Conservation (phyloP, 371 early-diverging fungal genomes). For the Saksenaea vasiformis region DNA sequence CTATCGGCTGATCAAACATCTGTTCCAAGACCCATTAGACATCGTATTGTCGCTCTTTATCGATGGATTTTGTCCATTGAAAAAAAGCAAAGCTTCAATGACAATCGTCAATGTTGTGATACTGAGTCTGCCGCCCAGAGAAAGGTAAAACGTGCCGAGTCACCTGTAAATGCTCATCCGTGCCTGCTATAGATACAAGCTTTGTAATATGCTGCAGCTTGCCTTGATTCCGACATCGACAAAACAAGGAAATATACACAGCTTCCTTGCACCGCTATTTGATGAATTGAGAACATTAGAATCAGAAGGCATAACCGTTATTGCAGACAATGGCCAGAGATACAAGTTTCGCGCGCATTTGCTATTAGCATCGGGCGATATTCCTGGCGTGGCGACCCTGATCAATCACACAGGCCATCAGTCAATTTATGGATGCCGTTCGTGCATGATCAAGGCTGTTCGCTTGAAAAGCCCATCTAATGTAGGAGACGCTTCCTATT, state of each 20-base stretch:
- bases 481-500: too few relatives aligned
- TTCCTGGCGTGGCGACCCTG: conserved; percentile 7
- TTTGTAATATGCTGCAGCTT: conserved; percentile 8
- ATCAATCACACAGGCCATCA: conserved; percentile 6
- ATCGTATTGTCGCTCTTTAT: conserved; percentile 4
- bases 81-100: neutral
- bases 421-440: conserved; percentile 8
- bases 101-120: conserved; percentile 8
- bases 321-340: neutral
- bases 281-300: conserved; percentile 6
- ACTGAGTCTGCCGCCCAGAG: conserved; percentile 1
- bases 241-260: neutral
- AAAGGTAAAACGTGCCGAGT: neutral
- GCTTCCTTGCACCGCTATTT: conserved; percentile 7
- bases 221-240: neutral
- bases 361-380: conserved; percentile 9
- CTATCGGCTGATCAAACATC: neutral
- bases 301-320: neutral
- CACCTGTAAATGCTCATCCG: neutral
- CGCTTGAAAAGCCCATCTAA: neutral
- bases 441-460: neutral
- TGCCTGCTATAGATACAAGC: neutral
- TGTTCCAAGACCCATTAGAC: conserved; percentile 2
- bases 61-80: conserved; percentile 12
- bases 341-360: conserved; percentile 4